phyloP scores from a whole-genome alignment of 768 basidiomycete species.

The Leccinum rimulosum region DNA sequence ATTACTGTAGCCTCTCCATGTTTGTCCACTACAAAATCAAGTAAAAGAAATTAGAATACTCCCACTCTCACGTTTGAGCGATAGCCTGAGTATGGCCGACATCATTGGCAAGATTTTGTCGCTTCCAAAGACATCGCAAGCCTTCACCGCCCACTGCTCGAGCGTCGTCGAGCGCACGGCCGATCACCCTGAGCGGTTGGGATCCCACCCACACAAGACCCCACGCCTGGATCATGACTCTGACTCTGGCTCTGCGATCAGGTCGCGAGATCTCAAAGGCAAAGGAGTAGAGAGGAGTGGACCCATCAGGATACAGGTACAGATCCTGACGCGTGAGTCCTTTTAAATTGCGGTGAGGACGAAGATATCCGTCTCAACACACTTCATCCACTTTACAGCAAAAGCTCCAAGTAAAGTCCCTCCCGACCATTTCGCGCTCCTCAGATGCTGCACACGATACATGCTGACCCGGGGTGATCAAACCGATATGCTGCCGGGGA shows the following conservation, averaged over 20 bases:
- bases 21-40: background rate
- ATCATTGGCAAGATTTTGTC: conserved; percentile 39
- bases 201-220: conserved; percentile 65
- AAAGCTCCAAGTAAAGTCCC: conserved; percentile 7
- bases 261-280: conserved; percentile 39
- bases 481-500: conserved; percentile 37
- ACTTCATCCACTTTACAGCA: conserved; percentile 12
- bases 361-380: background rate
- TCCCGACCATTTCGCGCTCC: conserved; percentile 13
- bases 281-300: conserved; percentile 29
- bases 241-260: conserved; percentile 66
- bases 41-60: background rate
- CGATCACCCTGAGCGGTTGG: conserved; percentile 41
- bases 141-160: conserved; percentile 43
- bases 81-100: conserved; percentile 32
- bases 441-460: conserved; percentile 38
- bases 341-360: too few species aligned
- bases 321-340: conserved; percentile 40
- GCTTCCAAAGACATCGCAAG: conserved; percentile 51
- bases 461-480: conserved; percentile 38
- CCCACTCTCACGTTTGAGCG: background rate
- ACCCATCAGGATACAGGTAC: conserved; percentile 47
- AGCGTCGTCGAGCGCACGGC: conserved; percentile 33
- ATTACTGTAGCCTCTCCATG: background rate
- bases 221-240: conserved; percentile 64